Evolutionary conservation across 2,329 filamentous ascomycete genomes (phyloP), one percentile per base, ranked within the genome.

Genomic region (Aspergillus costaricaensis): DNA sequence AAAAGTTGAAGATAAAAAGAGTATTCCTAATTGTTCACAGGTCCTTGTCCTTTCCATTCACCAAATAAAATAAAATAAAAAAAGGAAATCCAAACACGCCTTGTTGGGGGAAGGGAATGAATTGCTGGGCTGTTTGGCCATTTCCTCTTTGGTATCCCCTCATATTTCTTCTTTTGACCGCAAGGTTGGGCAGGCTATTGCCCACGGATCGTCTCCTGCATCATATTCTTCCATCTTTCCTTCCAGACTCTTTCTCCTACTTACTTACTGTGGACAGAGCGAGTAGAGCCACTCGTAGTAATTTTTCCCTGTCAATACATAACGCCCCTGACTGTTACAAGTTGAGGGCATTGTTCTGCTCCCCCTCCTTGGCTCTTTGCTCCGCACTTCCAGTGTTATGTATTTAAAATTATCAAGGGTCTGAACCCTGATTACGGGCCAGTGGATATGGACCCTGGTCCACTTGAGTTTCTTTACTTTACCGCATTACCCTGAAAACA

Each of bases 351-450:
- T 49, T 50, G 47, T 49, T 30, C 47, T 50, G 21, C 47, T 30
- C 25, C 47, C 47, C 25, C 47, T 50, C 47, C 53, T 55, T 44
- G 41, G 38, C 52, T 15, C 30, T 19, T 44, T 55, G 36, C 52
- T 55, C 52, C 52, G 52, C 52, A 44, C 52, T n/a, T 54, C 38
- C 21, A 41, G 6, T 43, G 36, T 54, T 43, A 54, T 27, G 23
- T 43, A 44, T 55, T 43, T 55, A 55, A 44, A 55, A 55, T 55
- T 55, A 55, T 55, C 53, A 44, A 55, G 53, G 53, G 53, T 55
- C 53, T 36, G 25, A 55, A 55, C 53, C 53, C 53, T 55, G 53
- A 55, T 55, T 55, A 44, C 17, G 53, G 53, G 53, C 53, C 8
- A 19, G 53, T 55, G 53, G 53, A 44, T 55, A 19, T 43, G 53